Conservation (phyloP, 2,329 filamentous ascomycete species). For the Hortaea sp. region DNA sequence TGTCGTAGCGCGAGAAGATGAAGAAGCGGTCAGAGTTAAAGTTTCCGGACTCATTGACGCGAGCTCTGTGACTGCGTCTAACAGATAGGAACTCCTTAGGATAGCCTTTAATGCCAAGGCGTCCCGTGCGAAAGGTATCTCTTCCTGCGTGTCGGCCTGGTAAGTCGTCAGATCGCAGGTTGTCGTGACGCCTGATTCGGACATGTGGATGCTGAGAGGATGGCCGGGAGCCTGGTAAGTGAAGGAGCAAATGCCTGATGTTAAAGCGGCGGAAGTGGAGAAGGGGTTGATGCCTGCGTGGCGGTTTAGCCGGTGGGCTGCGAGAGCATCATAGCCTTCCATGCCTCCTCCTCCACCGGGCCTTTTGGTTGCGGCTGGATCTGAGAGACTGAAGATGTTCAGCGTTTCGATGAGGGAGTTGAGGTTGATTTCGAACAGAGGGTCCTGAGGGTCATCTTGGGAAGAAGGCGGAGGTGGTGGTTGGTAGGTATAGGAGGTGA, state of each 20-base stretch:
- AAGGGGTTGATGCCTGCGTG: conserved; percentile 55
- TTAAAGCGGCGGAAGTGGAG: conserved; percentile 69
- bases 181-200: conserved; percentile 77
- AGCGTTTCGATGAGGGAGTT: conserved; percentile 82
- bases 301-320: conserved; percentile 25
- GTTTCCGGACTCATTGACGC: conserved; percentile 52
- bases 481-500: conserved; percentile 72
- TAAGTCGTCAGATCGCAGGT: conserved; percentile 88
- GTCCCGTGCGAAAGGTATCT: conserved; percentile 80
- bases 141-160: conserved; percentile 41
- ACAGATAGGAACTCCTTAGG: conserved; percentile 67
- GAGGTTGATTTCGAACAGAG: conserved; percentile 79
- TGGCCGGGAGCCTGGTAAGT: conserved; percentile 65
- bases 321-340: conserved; percentile 27
- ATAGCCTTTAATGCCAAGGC: conserved; percentile 85
- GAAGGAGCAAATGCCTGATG: conserved; percentile 77
- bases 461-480: conserved; percentile 31
- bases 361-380: conserved; percentile 26
- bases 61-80: conserved; percentile 62
- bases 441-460: conserved; percentile 33
- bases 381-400: conserved; percentile 75
- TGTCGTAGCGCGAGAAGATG: conserved; percentile 9
- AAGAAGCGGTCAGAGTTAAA: conserved; percentile 41
- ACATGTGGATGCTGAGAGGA: conserved; percentile 73
- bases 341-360: conserved; percentile 13